Conservation (phyloP, 371 early-diverging fungal species). For the Chytridiales sp. region DNA sequence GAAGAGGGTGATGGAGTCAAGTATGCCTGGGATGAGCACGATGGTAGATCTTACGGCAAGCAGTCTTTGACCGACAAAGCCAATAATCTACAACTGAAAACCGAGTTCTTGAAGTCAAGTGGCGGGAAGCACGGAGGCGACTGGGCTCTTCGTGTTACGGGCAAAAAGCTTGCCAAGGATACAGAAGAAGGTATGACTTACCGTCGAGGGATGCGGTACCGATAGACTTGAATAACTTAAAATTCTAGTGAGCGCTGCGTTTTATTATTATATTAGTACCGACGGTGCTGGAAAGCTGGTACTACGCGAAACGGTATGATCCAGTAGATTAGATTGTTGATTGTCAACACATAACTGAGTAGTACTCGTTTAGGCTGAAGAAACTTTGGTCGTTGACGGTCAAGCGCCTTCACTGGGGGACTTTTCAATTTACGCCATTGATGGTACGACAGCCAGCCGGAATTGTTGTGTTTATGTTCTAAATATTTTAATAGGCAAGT, state of each 20-base stretch:
- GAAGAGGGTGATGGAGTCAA: slow-evolving; percentile 77
- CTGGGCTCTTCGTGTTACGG: slow-evolving; percentile 84
- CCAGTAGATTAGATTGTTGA: background rate
- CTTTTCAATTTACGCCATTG: slow-evolving; percentile 61
- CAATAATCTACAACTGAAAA: slow-evolving; percentile 70
- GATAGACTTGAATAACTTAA: background rate
- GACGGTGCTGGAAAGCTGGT: slow-evolving; percentile 14
- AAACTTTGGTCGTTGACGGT: slow-evolving; percentile 55
- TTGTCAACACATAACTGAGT: background rate
- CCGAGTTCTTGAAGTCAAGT: slow-evolving; percentile 77
- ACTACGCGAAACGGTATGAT: background rate
- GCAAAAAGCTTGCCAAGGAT: slow-evolving; percentile 43
- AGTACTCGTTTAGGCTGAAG: slow-evolving; percentile 36
- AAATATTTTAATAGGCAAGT: slow-evolving; percentile 1
- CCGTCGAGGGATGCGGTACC: background rate
- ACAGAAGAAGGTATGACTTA: slow-evolving; percentile 5
- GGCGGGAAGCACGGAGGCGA: slow-evolving; percentile 63
- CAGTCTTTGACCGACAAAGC: slow-evolving; percentile 73
- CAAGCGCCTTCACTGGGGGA: slow-evolving; percentile 63
- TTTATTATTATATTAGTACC: slow-evolving; percentile 17
- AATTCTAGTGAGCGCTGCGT: slow-evolving; percentile 8
- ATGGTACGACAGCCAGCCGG: slow-evolving; percentile 41
- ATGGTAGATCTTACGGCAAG: slow-evolving; percentile 77
- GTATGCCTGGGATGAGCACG: slow-evolving; percentile 88
- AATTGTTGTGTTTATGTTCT: no score